Evolutionary conservation across 208 protist genomes (phyloP), one percentile per base, ranked within the genome.

Genomic region (Acanthamoeba triangularis): DNA sequence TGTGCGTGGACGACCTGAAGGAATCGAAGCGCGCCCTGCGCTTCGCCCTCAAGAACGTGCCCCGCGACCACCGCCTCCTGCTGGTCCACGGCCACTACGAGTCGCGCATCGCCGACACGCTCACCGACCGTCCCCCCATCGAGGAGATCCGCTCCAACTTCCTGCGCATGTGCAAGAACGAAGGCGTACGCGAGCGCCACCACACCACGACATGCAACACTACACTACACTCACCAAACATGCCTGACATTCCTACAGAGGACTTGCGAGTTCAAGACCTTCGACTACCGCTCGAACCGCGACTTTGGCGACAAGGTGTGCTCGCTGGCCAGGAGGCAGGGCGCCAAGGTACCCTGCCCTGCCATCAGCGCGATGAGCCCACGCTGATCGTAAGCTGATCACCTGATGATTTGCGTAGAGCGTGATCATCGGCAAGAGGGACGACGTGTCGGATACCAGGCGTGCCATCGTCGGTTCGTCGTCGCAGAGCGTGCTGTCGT

Each of bases 1-100:
- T 88, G 23, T 88, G 80, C 80, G 80, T 88, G 49, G 80, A 88
- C 80, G 80, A 88, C 13, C 41, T 88, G 28, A 88, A 25, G 80
- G 52, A 88, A 49, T 88, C 80, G 5, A 33, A 8, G 72, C 72
- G 80, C 49, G 49, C 80, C n/a, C 37, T 88, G 80, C 25, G 30
- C 20, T 88, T 63, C 49, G 80, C 80, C 80, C 41, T 88, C 11
- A 54, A 28, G 49, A 88, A 63, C 49, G n/a, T 88, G 49, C 80
- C 80, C 23, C 80, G 52, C n/a, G n/a, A 88, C 80, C 80, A 88
- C 35, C 80, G 80, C 49, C 30, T 88, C 7, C 41, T 88, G 13
- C 80, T 88, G 23, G 80, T 88, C 16, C 80, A 63, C 47, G 80
- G 80, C 28, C 23, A 63, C 30, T 54, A 88, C 80, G 52, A 65